phyloP scores from a whole-genome alignment of 768 basidiomycete genomes.

The Myochromella boudieri region DNA sequence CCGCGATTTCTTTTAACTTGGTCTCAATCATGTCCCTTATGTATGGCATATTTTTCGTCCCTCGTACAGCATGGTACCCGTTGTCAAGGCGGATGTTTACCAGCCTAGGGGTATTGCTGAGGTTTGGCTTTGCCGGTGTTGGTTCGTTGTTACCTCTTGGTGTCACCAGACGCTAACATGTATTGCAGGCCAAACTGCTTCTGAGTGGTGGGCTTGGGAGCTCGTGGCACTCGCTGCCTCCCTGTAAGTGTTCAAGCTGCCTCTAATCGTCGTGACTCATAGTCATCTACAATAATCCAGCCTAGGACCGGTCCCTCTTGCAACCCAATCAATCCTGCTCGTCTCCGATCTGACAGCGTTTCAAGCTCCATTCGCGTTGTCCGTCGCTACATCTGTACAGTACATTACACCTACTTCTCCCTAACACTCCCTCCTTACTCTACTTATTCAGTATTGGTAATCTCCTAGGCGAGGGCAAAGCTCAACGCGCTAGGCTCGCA shows the following conservation, averaged over 20 bases:
- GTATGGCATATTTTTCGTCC: constrained; percentile 59
- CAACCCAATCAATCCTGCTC: constrained; percentile 83
- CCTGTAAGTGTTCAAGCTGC: constrained; percentile 28
- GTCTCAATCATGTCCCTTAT: constrained; percentile 58
- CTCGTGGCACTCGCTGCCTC: constrained; percentile 60
- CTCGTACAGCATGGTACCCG: constrained; percentile 82
- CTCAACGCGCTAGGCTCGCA: constrained; percentile 10
- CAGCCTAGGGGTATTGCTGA: constrained; percentile 61
- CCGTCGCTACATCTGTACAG: neutral
- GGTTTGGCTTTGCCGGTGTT: constrained; percentile 82
- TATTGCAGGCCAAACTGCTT: constrained; percentile 65
- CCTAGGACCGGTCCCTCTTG: constrained; percentile 76
- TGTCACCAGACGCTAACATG: neutral
- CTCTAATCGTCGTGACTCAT: neutral
- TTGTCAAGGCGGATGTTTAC: constrained; percentile 61
- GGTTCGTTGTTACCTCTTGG: constrained; percentile 34
- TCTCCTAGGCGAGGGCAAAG: constrained; percentile 12
- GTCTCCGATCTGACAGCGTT: constrained; percentile 37
- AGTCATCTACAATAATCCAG: too few species aligned
- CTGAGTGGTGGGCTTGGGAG: constrained; percentile 99
- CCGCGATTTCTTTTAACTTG: constrained; percentile 84
- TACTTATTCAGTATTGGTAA: constrained; percentile 10
- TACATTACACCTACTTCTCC: constrained; percentile 31
- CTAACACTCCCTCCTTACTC: constrained; percentile 60
- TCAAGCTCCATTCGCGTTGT: neutral